Evolutionary conservation across 352 stramenopile species (phyloP), one percentile per base, ranked within the genome.

Genomic region (Phytophthora kernoviae): DNA sequence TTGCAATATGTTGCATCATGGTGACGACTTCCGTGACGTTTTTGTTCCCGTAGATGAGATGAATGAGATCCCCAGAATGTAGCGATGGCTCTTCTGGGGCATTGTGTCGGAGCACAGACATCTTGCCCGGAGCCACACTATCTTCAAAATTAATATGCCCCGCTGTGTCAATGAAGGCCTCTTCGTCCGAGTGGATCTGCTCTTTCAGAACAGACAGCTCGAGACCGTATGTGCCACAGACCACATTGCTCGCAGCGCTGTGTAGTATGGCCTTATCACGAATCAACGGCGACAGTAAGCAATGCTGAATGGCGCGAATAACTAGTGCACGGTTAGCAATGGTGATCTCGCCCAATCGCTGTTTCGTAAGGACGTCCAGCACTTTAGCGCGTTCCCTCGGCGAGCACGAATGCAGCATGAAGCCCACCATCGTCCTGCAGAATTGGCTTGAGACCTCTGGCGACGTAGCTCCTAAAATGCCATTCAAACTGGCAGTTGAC

Each of bases 1-100:
- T 70, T 11, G 84, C 84, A 21, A 94, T 93, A 63, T 94, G 86
- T 55, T 94, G 86, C 72, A 93, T 90, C 37, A 91, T 77, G 20
- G 81, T 72, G 15, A 94, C 82, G 36, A 93, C 73, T 70, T 94
- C 80, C 1, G 84, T 93, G 20, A 90, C 56, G 52, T 91, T 91
- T 60, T 82, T 87, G 71, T 88, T 92, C 36, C 69, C 65, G 45
- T 81, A 94, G 17, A 94, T 81, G 20, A 94, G 65, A 32, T 92
- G 77, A 40, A 80, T 88, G 39, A 94, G 73, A 37, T 94, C 86
- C 2, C 86, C 86, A 7, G 80, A 84, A 47, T 91, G 79, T 18
- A 43, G 15, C n/a, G 77, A 76, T 9, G 71, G 49, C n/a, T 84
- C 74, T 46, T 84, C 68, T 12, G 53, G 58, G 5, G 47, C n/a